phyloP scores from a whole-genome alignment of 2,329 filamentous ascomycete genomes.

The Ceratocystis alfenasii region DNA sequence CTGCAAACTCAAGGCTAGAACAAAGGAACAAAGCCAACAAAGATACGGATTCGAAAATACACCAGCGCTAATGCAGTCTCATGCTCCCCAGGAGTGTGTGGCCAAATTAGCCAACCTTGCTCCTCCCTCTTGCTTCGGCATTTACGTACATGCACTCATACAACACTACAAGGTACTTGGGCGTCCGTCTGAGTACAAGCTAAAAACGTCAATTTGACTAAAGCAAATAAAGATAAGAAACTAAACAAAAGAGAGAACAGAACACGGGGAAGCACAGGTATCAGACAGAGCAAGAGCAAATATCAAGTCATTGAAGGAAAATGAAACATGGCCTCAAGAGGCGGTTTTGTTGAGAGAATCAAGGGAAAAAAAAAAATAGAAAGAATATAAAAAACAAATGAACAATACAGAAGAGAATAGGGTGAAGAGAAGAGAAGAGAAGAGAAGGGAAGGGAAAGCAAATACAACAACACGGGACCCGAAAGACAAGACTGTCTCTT shows the following conservation, averaged over 20 bases:
- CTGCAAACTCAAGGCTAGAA: neutral
- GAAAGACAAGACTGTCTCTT: conserved; percentile 2
- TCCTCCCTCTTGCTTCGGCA: neutral
- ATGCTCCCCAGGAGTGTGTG: neutral
- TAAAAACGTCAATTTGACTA: neutral
- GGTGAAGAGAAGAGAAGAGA: conserved; percentile 16
- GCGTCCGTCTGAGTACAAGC: neutral
- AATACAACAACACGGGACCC: conserved; percentile 14
- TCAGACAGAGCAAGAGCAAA: neutral
- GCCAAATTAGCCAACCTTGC: neutral
- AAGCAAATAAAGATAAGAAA: neutral
- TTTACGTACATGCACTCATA: neutral
- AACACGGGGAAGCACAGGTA: conserved; percentile 2
- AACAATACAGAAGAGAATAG: conserved; percentile 16
- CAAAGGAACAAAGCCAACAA: neutral
- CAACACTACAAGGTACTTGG: neutral
- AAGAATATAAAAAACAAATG: conserved; percentile 16
- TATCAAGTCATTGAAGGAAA: conserved; percentile 9
- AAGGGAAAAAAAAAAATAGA: conserved; percentile 13
- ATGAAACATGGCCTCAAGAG: conserved; percentile 4
- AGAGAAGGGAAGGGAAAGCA: conserved; percentile 12
- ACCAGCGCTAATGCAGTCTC: neutral
- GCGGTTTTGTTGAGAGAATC: conserved; percentile 3
- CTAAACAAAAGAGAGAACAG: neutral
- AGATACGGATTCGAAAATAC: neutral